Percentiles rank a stretch among this genome's conserved stretches.
phyloP scores from a whole-genome alignment of 2,329 filamentous ascomycete species.

The Xylariaceae sp. region DNA sequence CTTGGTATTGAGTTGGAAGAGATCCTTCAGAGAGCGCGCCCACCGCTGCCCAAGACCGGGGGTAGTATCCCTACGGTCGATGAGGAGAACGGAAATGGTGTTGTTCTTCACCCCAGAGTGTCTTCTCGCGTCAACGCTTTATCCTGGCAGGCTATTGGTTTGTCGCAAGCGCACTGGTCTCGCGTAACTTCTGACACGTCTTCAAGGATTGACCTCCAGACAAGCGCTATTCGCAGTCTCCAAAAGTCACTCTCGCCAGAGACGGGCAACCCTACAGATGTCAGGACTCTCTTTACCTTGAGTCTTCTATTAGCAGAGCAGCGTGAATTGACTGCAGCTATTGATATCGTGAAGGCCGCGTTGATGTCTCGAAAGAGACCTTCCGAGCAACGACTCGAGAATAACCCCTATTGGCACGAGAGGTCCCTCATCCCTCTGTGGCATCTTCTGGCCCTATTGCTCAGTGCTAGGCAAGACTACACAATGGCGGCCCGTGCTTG shows the following conservation, averaged over 20 bases:
- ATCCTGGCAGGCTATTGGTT: constrained; percentile 78
- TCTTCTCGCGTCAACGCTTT: constrained; percentile 58
- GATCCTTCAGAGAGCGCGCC: constrained; percentile 60
- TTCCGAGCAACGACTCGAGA: constrained; percentile 39
- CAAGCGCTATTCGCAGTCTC: constrained; percentile 70
- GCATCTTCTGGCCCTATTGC: constrained; percentile 81
- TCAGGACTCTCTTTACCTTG: constrained; percentile 74
- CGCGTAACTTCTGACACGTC: constrained; percentile 71
- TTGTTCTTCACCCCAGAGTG: constrained; percentile 41
- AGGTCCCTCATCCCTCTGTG: constrained; percentile 70
- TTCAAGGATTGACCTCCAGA: constrained; percentile 65
- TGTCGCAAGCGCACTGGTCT: constrained; percentile 84
- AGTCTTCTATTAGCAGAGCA: constrained; percentile 84
- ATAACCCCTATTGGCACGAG: constrained; percentile 56
- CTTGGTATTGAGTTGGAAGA: constrained; percentile 67
- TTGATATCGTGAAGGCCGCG: constrained; percentile 74
- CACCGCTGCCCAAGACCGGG: constrained; percentile 28
- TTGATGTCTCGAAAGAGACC: constrained; percentile 55
- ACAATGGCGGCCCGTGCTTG: constrained; percentile 74
- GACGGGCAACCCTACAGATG: constrained; percentile 59
- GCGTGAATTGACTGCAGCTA: constrained; percentile 71
- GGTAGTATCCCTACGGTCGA: constrained; percentile 30
- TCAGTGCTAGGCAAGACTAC: constrained; percentile 84
- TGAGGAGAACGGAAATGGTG: constrained; percentile 32
- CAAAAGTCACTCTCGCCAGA: constrained; percentile 66